Evolutionary conservation across 1,284 basidiomycete species (phyloP), one percentile per base, ranked within the genome.

Genomic region (Termitomyces sp.): DNA sequence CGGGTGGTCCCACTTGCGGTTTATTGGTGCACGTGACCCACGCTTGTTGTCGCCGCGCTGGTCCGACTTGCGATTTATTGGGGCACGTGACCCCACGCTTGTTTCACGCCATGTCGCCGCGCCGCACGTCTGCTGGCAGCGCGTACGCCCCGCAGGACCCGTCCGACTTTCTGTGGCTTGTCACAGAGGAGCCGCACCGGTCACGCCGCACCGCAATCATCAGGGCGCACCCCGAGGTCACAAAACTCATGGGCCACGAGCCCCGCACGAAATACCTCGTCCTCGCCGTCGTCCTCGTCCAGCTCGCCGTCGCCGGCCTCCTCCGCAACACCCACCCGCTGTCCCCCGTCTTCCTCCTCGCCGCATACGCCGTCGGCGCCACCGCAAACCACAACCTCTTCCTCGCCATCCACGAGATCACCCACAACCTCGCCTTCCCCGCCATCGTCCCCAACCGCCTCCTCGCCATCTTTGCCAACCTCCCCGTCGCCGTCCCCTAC

Each of bases 311-410:
- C 13, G 90, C 94, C 17, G 73, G 83, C 56, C 68, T 76, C 52
- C 79, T 96, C 26, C 84, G 89, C 13, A 69, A 84, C 62, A 81
- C 81, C 1, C 78, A 80, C 43, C 83, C 91, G 0, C 69, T 89
- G 48, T 92, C 90, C 5, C 82, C 81, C 52, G 68, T 76, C 41
- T 95, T 97, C 70, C 67, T 98, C 45, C 62, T 89, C 34, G 77
- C 79, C 8, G 93, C 96, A 0, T 99, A 98, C 68, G 77, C 76
- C 7, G 79, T 99, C 52, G 96, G 96, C 4, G 97, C 93, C 3
- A 98, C 95, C 0, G 88, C 90, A 15, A 99, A 98, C 73, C 96
- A 99, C 68, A 98, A 99, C 70, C 81, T 94, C 28, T 99, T 99
- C 72, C 81, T 99, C 38, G 94, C 96, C 24, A 97, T 99, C 55